Base-by-base conservation (phyloP, 2,329 filamentous ascomycete genomes). In the Neofusicoccum parvum region DNA sequence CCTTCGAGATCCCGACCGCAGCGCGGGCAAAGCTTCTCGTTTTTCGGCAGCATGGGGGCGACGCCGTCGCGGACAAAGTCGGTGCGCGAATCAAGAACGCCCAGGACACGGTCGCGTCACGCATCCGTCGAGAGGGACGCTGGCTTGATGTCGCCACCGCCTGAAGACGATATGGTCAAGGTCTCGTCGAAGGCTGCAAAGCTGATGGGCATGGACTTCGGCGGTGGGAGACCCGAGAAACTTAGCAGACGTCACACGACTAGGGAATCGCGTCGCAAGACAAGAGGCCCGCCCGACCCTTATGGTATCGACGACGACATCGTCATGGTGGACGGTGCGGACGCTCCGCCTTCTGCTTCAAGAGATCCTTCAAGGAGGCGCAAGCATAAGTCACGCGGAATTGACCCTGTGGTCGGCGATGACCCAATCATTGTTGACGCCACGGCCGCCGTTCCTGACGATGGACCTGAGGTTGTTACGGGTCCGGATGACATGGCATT, bases 111-210 rank as follows among this genome's bases (percentile, higher is more conserved):
- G 62, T 90, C 91, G 62, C 86, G 90, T 65, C 88, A 90, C 43
- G 84, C 88, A 68, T 90, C 92, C 0, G 78, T 90, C 15, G 90
- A 92, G 62, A 85, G 88, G 67, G 82, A 85, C 34, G 82, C 83
- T 68, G 90, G 88, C 81, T 94, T 51, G 67, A 83, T 86, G 51
- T 92, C 91, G 20, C 90, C 91, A 9, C 87, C 90, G 2, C 92
- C 93, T 36, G 87, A 90, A 37, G 80, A 75, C 15, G 77, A 80
- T 58, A 70, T 83, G 48, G 83, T 84, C 3, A 85, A 87, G 60
- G 85, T 92, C 73, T 85, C 89, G 7, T 85, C 87, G 51, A 96
- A 96, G 77, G 92, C 92, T 34, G 91, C 92, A 37, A 93, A 89
- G 77, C 79, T 94, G 62, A 87, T 95, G 87, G 93, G 80, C 70